Conservation (phyloP, 2,329 filamentous ascomycete species). For the Xylariales sp. region DNA sequence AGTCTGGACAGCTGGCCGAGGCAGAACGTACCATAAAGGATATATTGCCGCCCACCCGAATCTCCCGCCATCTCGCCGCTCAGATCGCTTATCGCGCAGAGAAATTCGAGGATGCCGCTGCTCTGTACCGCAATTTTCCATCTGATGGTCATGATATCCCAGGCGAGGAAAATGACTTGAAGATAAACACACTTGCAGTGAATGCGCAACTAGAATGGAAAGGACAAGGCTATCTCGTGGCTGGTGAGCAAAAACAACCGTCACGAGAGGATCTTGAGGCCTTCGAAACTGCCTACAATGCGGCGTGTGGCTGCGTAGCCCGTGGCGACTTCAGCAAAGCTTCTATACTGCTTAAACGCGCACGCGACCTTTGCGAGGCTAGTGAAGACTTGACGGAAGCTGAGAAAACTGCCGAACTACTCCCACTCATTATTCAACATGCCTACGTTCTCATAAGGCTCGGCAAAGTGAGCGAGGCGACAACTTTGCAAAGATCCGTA, state of each 20-base stretch:
- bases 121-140: constrained; percentile 58
- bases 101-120: constrained; percentile 62
- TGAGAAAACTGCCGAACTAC: constrained; percentile 69
- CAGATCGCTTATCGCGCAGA: constrained; percentile 71
- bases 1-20: constrained; percentile 63
- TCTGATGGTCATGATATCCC: constrained; percentile 35
- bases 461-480: constrained; percentile 63
- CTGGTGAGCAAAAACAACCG: constrained; percentile 50
- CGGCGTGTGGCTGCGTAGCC: constrained; percentile 69
- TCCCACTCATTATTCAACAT: constrained; percentile 74
- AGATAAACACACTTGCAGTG: constrained; percentile 70
- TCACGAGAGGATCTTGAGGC: constrained; percentile 62
- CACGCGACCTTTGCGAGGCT: constrained; percentile 66
- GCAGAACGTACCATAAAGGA: constrained; percentile 45
- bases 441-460: constrained; percentile 66
- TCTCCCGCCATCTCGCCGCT: constrained; percentile 52
- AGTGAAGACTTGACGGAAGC: constrained; percentile 69
- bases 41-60: constrained; percentile 22
- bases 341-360: constrained; percentile 63
- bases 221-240: constrained; percentile 46
- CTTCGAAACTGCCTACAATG: constrained; percentile 81
- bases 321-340: constrained; percentile 62
- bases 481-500: constrained; percentile 57
- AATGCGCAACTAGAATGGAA: constrained; percentile 71
- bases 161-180: constrained; percentile 69